Evolutionary conservation across 1,139 yeast species (phyloP), one percentile per base, ranked within the genome.

Genomic region (Arxiozyma slooffiae): DNA sequence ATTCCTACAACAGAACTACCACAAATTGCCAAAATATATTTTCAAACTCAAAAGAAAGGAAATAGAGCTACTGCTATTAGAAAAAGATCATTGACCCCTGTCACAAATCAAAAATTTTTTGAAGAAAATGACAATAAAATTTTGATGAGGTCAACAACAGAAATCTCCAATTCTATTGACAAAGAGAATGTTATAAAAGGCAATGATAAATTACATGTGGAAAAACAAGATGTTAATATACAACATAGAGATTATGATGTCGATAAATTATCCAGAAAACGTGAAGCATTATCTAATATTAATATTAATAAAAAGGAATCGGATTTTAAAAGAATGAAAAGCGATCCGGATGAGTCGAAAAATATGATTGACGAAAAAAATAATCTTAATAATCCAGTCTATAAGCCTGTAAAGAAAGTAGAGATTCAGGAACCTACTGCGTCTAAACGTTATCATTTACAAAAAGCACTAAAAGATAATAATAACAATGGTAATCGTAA

Each of bases 1-100:
- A 52, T 69, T 17, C 70, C 73, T 1, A 57, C 70, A 1, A 55
- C 56, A 23, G 73, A 70, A 26, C 57, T 70, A 41, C 70, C 72
- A n/a, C 59, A 53, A 41, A 61, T 70, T 14, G 66, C 70, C 8
- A 67, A 66, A 47, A 44, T 63, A 4, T 70, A 67, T 53, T 65
- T 70, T 49, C 70, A 68, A 47, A 68, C 62, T 47, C 71, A 67
- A 51, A 68, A 63, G 49, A 58, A 54, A 38, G 69, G 66, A 45
- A 61, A 62, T 24, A 63, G 63, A 48, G 63, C 62, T 42, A 54
- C 59, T 0, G 60, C 67, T 18, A 47, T 60, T 36, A 48, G 61
- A 41, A 66, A 68, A 46, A 52, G 55, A 21, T 49, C 48, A 16
- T 16, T 38, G 21, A 38, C 46, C 8, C 43, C 45, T 14, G 17